These are phyloP conservation scores for Nematocida ironsii DNA, from an alignment of 371 early-diverging fungal species.

Conservation along the genomic window DNA sequence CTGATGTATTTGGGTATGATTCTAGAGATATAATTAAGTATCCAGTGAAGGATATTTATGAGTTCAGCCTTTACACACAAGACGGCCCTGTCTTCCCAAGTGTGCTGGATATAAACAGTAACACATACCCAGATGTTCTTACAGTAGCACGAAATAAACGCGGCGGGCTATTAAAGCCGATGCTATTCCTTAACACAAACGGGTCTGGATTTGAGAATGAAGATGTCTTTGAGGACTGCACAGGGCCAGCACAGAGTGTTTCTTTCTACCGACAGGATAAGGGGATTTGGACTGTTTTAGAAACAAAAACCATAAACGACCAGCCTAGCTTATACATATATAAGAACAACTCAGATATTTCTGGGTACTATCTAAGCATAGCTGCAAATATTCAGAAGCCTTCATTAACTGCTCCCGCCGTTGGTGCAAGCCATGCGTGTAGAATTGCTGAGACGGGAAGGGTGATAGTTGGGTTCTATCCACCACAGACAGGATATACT, in stretches of 20 bases:
- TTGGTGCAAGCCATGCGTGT: slow-evolving; percentile 62
- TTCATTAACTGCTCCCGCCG: slow-evolving; percentile 20
- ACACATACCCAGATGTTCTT: slow-evolving; percentile 49
- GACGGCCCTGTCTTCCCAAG: slow-evolving; percentile 42
- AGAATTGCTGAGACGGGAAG: slow-evolving; percentile 57
- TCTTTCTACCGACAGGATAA: slow-evolving; percentile 5
- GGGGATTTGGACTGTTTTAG: slow-evolving; percentile 42
- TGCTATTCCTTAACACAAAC: slow-evolving; percentile 13
- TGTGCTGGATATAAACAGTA: slow-evolving; percentile 46
- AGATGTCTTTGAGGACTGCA: neutral
- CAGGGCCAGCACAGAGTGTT: neutral
- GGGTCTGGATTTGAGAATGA: slow-evolving; percentile 27
- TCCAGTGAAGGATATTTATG: slow-evolving; percentile 2
- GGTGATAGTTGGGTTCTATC: slow-evolving; percentile 41
- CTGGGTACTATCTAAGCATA: slow-evolving; percentile 62
- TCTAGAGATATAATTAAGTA: neutral
- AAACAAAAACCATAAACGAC: slow-evolving; percentile 16
- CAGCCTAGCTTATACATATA: slow-evolving; percentile 19
- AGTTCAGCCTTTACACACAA: slow-evolving; percentile 12
- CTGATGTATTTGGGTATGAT: neutral
- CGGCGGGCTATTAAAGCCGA: neutral
- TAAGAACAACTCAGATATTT: slow-evolving; percentile 45
- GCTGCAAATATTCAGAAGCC: slow-evolving; percentile 30
- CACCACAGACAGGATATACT: slow-evolving; percentile 57
- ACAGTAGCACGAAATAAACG: neutral